Base-by-base conservation (phyloP, 495 filamentous ascomycete genomes). In the Xylaria sp. region DNA sequence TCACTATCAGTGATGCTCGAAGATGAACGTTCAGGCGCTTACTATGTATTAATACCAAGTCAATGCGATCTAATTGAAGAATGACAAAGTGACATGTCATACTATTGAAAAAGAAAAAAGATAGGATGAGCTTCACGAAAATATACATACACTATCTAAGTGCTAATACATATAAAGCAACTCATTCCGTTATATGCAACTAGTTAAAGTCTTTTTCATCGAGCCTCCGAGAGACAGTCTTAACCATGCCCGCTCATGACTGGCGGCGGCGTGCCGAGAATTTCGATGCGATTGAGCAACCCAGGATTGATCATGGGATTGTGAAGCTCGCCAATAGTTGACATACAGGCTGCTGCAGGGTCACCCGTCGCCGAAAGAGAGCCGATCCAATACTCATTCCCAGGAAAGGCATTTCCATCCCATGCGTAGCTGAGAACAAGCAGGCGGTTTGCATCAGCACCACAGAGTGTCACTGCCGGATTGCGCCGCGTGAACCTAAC, bases 371-470 rank as follows among this genome's bases (percentile, higher is more conserved):
- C 80, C 5, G 44, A 3, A 0, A 82, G 70, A 15, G n/a, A 37
- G 3, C 79, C 79, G 0, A 53, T 9, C 81, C 81, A 83, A 40
- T 81, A 83, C 53, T 82, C 79, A 48, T 83, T 82, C 0, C 81
- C 80, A 0, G 81, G 81, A 48, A 80, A 82, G 0, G 80, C 44
- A 26, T 83, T 83, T 2, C 75, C 81, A 50, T 83, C 79, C 79
- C 81, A 83, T 3, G 81, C 79, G 48, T 80, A 83, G 61, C 76
- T 79, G 29, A 83, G 11, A n/a, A 82, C 80, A 1, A 82, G 79
- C 5, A 82, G 69, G 17, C 78, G 71, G 17, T 65, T 37, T 1
- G 43, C 59, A 15, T 74, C 68, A 9, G 61, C 6, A 26, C 70
- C 69, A 21, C 21, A 0, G 15, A 82, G 61, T 53, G 78, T 79